Base-by-base conservation (phyloP, 306 rosid species). In the Medicago arabica region DNA sequence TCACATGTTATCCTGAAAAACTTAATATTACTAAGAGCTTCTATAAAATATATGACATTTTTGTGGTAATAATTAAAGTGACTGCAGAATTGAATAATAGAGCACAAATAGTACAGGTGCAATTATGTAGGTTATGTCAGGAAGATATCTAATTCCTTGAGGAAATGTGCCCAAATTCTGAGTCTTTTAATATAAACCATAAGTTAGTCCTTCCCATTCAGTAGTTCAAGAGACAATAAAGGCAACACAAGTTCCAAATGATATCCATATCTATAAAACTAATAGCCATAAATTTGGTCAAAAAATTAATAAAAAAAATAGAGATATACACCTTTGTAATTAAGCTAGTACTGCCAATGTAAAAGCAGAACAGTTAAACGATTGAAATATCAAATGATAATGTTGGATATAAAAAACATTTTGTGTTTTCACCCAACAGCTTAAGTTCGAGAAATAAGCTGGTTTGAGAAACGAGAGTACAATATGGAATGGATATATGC, bases 1-100 rank as follows among this genome's bases (percentile, higher is more conserved):
- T 90, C 93, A 67, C 98, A 94, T 16, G 95, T 75, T 46, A 90
- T 81, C 76, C 97, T 92, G 95, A 65, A 78, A 81, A 80, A 50
- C 38, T 36, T 43, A 23, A 49, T 47, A 40, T 76, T 60, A 40
- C 19, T 40, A 65, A 65, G 12, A 71, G 28, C 19, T 75, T 38
- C 49, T 66, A 71, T 41, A 71, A 60, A 19, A 51, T n/a, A 51
- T n/a, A 28, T 28, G 31, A 3, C 31, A 25, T 25, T 25, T 25
- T 25, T 25, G 28, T 25, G 2, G 28, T 25, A 25, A 25, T 25
- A 25, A 25, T 25, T 25, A 25, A 25, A 2, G 28, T 25, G 28
- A 25, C 28, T 25, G 2, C 2, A 25, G 2, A 25, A 25, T 2
- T 25, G 28, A 25, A 47, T 36, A 17, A 53, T 8, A 53, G 0